Percentiles rank a stretch among this genome's conserved stretches.
Conservation (phyloP, 495 filamentous ascomycete genomes). For the Usnea hakonensis region DNA sequence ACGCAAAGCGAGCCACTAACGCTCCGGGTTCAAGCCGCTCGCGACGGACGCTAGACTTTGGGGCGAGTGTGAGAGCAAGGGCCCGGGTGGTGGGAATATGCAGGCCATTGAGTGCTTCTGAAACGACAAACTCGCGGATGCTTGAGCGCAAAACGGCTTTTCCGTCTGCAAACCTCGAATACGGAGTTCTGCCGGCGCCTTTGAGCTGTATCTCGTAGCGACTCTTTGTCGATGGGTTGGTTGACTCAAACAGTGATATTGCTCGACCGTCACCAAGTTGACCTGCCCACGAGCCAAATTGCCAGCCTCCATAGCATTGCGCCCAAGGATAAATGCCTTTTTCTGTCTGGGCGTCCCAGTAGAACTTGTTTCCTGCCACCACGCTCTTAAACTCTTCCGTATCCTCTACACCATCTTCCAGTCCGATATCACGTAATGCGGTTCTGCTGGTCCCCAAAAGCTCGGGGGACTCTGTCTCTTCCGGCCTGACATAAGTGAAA, state of each 20-base stretch:
- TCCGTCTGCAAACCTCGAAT: slow-evolving; percentile 95
- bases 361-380: slow-evolving; percentile 72
- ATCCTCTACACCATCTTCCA: slow-evolving; percentile 56
- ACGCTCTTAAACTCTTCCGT: slow-evolving; percentile 68
- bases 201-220: slow-evolving; percentile 91
- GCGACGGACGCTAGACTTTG: slow-evolving; percentile 61
- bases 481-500: slow-evolving; percentile 86
- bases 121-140: slow-evolving; percentile 89
- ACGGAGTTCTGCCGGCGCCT: slow-evolving; percentile 86
- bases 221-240: slow-evolving; percentile 59
- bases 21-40: slow-evolving; percentile 89
- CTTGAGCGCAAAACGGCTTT: slow-evolving; percentile 86
- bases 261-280: slow-evolving; percentile 93
- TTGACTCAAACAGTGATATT: slow-evolving; percentile 86
- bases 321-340: slow-evolving; percentile 88
- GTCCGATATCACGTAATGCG: slow-evolving; percentile 71
- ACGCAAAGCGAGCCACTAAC: slow-evolving; percentile 85
- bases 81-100: slow-evolving; percentile 81
- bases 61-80: slow-evolving; percentile 68
- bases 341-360: slow-evolving; percentile 47
- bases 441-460: slow-evolving; percentile 68
- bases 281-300: slow-evolving; percentile 81
- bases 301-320: slow-evolving; percentile 85
- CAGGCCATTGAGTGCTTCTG: slow-evolving; percentile 75
- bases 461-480: slow-evolving; percentile 59